Conservation (phyloP, 495 filamentous ascomycete species). For the Hypoxylon subgilvum region DNA sequence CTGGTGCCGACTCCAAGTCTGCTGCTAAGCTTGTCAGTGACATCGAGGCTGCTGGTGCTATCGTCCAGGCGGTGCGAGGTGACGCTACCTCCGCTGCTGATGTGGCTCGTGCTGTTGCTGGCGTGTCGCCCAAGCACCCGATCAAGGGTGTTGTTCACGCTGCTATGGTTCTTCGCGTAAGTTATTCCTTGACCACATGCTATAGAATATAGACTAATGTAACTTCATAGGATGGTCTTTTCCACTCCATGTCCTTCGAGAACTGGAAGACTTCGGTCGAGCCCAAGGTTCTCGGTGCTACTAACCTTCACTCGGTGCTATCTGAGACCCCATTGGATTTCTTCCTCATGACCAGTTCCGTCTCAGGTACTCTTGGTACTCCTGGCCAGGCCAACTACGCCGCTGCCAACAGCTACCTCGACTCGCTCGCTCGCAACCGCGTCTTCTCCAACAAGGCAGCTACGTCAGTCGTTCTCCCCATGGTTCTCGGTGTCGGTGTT, state of each 20-base stretch:
- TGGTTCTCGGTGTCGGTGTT: constrained; percentile 49
- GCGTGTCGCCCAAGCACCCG: constrained; percentile 22
- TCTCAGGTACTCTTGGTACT: constrained; percentile 54
- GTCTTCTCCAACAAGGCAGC: constrained; percentile 13
- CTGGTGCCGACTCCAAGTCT: constrained; percentile 38
- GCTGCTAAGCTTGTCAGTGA: constrained; percentile 14
- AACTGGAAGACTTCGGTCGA: constrained; percentile 40
- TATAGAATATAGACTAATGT: constrained; percentile 5
- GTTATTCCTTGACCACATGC: background rate
- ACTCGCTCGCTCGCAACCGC: constrained; percentile 39
- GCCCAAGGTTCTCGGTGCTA: constrained; percentile 50
- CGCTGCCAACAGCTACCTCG: constrained; percentile 56
- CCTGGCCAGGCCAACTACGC: constrained; percentile 56
- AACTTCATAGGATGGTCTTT: constrained; percentile 41
- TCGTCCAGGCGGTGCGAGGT: constrained; percentile 19
- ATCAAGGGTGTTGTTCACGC: constrained; percentile 58
- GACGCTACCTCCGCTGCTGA: constrained; percentile 24
- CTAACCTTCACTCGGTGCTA: constrained; percentile 50
- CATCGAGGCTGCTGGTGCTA: constrained; percentile 13
- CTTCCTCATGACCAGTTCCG: constrained; percentile 59
- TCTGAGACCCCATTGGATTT: constrained; percentile 51
- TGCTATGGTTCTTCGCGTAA: constrained; percentile 55
- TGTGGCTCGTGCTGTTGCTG: constrained; percentile 10
- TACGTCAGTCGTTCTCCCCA: constrained; percentile 39
- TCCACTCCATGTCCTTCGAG: constrained; percentile 45